Evolutionary conservation across 176 grass and related monocot genomes (phyloP).

Genomic region (Cenchrus americanus): DNA sequence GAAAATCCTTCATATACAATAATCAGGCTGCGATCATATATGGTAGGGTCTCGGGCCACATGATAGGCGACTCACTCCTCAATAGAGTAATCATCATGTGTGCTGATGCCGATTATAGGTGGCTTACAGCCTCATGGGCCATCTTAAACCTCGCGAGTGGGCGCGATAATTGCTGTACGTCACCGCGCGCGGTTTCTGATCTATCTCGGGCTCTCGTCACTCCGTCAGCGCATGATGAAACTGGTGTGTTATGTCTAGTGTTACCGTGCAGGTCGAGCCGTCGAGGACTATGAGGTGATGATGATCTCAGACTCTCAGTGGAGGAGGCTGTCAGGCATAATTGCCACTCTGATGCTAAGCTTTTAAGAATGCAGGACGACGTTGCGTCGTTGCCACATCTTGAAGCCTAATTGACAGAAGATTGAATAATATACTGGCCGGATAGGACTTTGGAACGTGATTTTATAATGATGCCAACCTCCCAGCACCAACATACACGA

Average conservation of each 20-base stretch:
- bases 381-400: constrained; percentile 31
- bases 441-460: not conserved
- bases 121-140: constrained; percentile 10
- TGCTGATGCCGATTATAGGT: constrained; percentile 25
- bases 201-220: constrained; percentile 9
- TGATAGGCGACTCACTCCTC: constrained; percentile 29
- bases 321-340: constrained; percentile 5
- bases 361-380: not conserved
- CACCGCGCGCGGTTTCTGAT: not conserved
- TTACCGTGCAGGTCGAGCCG: not conserved
- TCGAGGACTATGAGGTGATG: not conserved
- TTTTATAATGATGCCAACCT: constrained; percentile 25
- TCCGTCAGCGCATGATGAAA: not conserved
- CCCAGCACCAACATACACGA: not conserved
- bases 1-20: constrained; percentile 1
- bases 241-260: not conserved
- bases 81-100: constrained; percentile 48
- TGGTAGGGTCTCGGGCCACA: constrained; percentile 40
- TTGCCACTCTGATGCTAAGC: not conserved
- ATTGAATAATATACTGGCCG: not conserved
- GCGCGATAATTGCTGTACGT: constrained; percentile 22
- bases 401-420: not conserved
- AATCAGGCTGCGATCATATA: constrained; percentile 22
- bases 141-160: constrained; percentile 5
- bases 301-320: not conserved